Evolutionary conservation across 331 rosid species (phyloP).

Genomic region (Rosa hybrid): DNA sequence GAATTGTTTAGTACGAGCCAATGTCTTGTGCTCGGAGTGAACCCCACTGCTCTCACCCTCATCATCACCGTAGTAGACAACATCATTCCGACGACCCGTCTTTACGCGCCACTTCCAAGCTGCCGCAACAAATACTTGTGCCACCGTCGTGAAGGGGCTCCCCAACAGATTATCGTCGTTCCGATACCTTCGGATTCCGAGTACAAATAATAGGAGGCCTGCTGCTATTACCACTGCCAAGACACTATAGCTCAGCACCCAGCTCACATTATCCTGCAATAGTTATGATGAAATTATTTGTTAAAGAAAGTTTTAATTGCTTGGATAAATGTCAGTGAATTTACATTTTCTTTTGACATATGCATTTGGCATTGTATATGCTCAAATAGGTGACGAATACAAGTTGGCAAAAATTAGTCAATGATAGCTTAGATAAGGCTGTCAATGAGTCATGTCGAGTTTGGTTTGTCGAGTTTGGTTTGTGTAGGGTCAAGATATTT

Average conservation of each 20-base stretch:
- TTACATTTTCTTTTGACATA: not conserved
- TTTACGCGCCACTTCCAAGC: constrained; percentile 42
- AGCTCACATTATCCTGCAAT: constrained; percentile 55
- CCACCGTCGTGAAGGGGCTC: constrained; percentile 34
- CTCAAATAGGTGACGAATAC: not conserved
- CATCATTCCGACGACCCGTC: not conserved
- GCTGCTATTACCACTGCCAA: constrained; percentile 32
- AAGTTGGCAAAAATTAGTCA: not conserved
- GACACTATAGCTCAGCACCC: constrained; percentile 55
- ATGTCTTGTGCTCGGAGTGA: not conserved
- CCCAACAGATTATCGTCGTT: constrained; percentile 40
- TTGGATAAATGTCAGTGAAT: not conserved
- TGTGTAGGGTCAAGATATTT: too few relatives aligned
- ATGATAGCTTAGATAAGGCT: too few relatives aligned
- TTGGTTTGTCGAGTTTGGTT: too few relatives aligned
- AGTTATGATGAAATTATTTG: not conserved
- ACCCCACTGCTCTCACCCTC: not conserved
- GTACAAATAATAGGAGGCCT: constrained; percentile 43
- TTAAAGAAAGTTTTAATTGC: not conserved
- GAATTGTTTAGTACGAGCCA: constrained; percentile 7
- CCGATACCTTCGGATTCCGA: constrained; percentile 49
- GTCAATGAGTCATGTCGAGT: too few relatives aligned
- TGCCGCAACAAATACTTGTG: constrained; percentile 42
- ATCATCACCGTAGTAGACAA: constrained; percentile 4
- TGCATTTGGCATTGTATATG: not conserved